These are phyloP conservation scores for Mycena maculata DNA, from an alignment of 768 basidiomycete genomes.

Conservation along the genomic window DNA sequence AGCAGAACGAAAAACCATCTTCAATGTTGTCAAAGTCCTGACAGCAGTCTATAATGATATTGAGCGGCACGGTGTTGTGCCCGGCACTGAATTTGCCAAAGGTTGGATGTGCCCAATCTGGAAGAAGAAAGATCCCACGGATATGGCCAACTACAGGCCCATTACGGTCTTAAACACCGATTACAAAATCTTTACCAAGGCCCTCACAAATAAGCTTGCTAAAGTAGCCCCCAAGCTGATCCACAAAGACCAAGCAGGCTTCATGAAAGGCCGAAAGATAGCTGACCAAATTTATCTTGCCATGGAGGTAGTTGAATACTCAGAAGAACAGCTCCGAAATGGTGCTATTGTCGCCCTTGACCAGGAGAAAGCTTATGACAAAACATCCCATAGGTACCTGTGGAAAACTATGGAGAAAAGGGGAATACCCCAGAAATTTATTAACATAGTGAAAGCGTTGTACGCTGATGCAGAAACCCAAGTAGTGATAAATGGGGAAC, in stretches of 20 bases:
- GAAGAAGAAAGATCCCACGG: conserved; percentile 1
- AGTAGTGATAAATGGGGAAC: conserved; percentile 26
- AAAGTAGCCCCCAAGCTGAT: conserved; percentile 3
- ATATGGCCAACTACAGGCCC: conserved; percentile 9
- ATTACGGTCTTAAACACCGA: conserved; percentile 12
- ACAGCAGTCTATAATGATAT: conserved; percentile 15
- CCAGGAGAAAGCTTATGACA: too few relatives aligned
- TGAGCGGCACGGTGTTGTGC: neutral
- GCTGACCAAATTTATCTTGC: conserved; percentile 38
- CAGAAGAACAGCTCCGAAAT: conserved; percentile 27
- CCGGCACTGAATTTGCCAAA: neutral
- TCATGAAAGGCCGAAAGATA: conserved; percentile 38
- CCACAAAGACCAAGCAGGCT: conserved; percentile 32
- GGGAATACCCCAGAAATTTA: conserved; percentile 20
- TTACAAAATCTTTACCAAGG: conserved; percentile 28
- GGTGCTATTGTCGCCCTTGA: too few relatives aligned
- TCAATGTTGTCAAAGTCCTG: neutral
- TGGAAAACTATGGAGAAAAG: too few relatives aligned
- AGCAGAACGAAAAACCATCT: neutral
- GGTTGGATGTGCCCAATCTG: conserved; percentile 18
- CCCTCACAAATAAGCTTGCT: conserved; percentile 6
- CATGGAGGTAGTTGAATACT: conserved; percentile 24
- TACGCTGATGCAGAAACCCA: conserved; percentile 24
- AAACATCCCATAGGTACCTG: too few relatives aligned
- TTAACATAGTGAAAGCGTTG: conserved; percentile 30